Evolutionary conservation across 345 rosid species (phyloP).

Genomic region (Mangifera indica): DNA sequence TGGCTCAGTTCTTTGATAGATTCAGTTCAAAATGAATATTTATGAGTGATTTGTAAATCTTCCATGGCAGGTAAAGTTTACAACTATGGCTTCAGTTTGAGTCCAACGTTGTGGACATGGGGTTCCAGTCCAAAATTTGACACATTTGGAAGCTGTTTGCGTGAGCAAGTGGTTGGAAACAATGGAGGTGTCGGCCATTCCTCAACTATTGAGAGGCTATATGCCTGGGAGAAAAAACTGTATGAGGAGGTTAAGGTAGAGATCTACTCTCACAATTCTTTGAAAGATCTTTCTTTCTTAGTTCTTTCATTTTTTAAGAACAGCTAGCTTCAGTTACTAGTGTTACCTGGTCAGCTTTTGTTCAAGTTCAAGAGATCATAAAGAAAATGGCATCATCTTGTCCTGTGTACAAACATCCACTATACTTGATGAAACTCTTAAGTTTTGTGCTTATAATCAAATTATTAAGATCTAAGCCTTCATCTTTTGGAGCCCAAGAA

Average conservation of each 20-base stretch:
- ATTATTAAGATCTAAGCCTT: not conserved
- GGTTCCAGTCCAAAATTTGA: conserved; percentile 56
- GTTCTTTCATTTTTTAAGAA: not conserved
- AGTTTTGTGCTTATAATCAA: not conserved
- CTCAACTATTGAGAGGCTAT: conserved; percentile 78
- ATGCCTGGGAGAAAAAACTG: conserved; percentile 96
- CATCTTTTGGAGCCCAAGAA: not conserved
- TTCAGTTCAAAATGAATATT: too few species aligned
- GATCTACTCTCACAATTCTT: conserved; percentile 4
- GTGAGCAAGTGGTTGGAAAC: conserved; percentile 26
- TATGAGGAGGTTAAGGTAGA: conserved; percentile 88
- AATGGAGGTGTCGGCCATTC: conserved; percentile 50
- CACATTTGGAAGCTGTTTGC: conserved; percentile 38
- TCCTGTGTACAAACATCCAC: not conserved
- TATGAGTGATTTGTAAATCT: not conserved
- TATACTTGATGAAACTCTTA: not conserved
- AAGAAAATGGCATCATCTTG: not conserved
- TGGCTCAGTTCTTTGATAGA: not conserved
- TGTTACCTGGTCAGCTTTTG: not conserved
- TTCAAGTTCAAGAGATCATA: not conserved
- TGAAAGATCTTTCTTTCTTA: not conserved
- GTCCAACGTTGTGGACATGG: conserved; percentile 69
- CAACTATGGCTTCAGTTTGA: conserved; percentile 63
- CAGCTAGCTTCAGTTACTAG: not conserved
- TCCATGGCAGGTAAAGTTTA: conserved; percentile 49